Evolutionary conservation across 228 moss, liverwort and hornwort species (phyloP).

Genomic region (Sphagnum fallax): DNA sequence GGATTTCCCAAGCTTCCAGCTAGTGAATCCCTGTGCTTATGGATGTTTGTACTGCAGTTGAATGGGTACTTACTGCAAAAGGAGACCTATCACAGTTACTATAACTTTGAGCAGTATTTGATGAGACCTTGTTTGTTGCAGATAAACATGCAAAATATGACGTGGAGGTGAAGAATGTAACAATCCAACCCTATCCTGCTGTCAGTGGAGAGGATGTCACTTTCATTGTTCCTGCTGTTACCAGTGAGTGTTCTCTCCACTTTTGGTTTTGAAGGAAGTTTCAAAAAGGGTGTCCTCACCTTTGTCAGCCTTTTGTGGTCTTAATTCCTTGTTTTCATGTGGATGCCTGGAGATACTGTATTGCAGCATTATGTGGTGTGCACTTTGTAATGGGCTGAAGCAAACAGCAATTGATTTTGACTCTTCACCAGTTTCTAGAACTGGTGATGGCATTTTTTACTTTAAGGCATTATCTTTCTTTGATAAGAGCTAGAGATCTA

Average conservation of each 20-base stretch:
- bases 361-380: background rate
- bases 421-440: too few relatives aligned
- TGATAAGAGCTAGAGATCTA: too few relatives aligned
- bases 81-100: too few relatives aligned
- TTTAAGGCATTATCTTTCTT: too few relatives aligned
- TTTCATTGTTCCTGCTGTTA: conserved; percentile 48
- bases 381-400: background rate
- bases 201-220: conserved; percentile 52
- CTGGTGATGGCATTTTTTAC: too few relatives aligned
- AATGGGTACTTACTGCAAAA: too few relatives aligned
- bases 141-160: conserved; percentile 41
- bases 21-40: too few relatives aligned
- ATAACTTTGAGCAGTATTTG: too few relatives aligned
- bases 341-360: background rate
- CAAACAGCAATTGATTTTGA: too few relatives aligned
- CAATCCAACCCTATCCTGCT: conserved; percentile 51
- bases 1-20: too few relatives aligned
- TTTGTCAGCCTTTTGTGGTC: background rate
- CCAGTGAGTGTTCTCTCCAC: conserved; percentile 18
- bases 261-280: background rate
- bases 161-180: conserved; percentile 39
- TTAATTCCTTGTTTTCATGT: background rate
- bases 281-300: background rate
- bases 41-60: too few relatives aligned
- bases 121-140: conserved; percentile 11